A percentile compares a stretch with the other conserved stretches of the same genome.
phyloP scores from a whole-genome alignment of 2,329 filamentous ascomycete species.

The Paracamarosporium sp. region DNA sequence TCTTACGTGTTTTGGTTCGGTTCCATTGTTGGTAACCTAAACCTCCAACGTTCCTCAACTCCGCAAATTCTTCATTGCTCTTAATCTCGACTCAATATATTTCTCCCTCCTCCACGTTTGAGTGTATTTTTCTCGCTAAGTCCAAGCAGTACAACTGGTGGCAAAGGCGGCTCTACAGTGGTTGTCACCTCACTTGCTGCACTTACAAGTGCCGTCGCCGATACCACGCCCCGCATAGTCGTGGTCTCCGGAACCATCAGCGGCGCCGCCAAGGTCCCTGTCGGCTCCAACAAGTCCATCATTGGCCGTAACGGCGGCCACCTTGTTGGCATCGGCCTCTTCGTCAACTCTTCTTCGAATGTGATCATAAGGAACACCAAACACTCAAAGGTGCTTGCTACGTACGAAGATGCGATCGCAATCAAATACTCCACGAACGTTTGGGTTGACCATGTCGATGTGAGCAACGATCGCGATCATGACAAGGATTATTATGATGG shows the following conservation, averaged over 20 bases:
- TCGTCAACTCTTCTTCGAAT: slow-evolving; percentile 54
- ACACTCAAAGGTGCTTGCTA: slow-evolving; percentile 51
- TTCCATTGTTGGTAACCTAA: too few relatives aligned
- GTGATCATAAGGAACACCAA: slow-evolving; percentile 63
- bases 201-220: slow-evolving; percentile 50
- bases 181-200: slow-evolving; percentile 36
- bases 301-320: slow-evolving; percentile 33
- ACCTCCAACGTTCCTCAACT: too few relatives aligned
- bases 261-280: slow-evolving; percentile 47
- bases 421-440: slow-evolving; percentile 56
- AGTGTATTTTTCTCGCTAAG: neutral
- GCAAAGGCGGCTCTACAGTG: slow-evolving; percentile 32
- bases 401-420: slow-evolving; percentile 56
- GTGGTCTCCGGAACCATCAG: slow-evolving; percentile 52
- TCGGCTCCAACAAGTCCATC: slow-evolving; percentile 57
- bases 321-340: slow-evolving; percentile 52
- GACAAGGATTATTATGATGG: slow-evolving; percentile 74
- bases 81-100: neutral
- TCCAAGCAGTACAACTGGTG: slow-evolving; percentile 17
- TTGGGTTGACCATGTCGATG: slow-evolving; percentile 71
- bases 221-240: slow-evolving; percentile 51
- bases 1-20: too few relatives aligned
- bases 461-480: slow-evolving; percentile 63
- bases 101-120: neutral
- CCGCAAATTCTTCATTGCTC: neutral